A percentile compares a stretch with the other conserved stretches of the same genome.
phyloP scores from a whole-genome alignment of 2,329 filamentous ascomycete species.

The Hyphodiscus sp. region DNA sequence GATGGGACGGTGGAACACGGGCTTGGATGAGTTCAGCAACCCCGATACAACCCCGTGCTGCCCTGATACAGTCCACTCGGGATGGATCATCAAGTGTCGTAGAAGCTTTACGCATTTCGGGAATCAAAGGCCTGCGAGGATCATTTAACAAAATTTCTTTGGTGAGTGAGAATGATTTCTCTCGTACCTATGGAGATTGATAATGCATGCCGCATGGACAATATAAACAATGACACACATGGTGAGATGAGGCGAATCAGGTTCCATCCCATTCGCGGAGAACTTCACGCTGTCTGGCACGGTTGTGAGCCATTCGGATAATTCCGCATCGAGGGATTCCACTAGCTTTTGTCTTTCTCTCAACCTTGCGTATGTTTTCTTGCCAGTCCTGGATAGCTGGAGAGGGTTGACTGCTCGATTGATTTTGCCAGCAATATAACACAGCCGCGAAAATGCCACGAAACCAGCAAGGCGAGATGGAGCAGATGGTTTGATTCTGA shows the following conservation, averaged over 20 bases:
- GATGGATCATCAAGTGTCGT: too few relatives aligned
- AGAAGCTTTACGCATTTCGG: too few relatives aligned
- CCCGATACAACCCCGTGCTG: too few relatives aligned
- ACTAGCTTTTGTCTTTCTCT: conserved; percentile 9
- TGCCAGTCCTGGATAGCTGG: neutral
- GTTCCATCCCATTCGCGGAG: conserved; percentile 14
- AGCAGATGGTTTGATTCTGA: too few relatives aligned
- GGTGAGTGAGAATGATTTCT: too few relatives aligned
- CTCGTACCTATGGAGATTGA: too few relatives aligned
- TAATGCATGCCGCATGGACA: too few relatives aligned
- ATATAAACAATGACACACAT: conserved; percentile 28
- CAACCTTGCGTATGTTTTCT: neutral
- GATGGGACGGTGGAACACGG: too few relatives aligned
- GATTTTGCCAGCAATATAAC: conserved; percentile 24
- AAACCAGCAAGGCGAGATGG: conserved; percentile 19
- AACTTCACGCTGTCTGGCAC: conserved; percentile 25
- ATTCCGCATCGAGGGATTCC: conserved; percentile 10
- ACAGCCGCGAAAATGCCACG: conserved; percentile 25
- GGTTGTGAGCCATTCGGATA: conserved; percentile 19
- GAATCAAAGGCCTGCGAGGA: too few relatives aligned
- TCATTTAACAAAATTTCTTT: too few relatives aligned
- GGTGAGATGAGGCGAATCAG: conserved; percentile 17
- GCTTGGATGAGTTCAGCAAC: too few relatives aligned
- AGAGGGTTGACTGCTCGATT: conserved; percentile 12
- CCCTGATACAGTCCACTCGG: too few relatives aligned